Percentiles rank a stretch among this genome's conserved stretches.
Evolutionary conservation across 225 moss, liverwort and hornwort genomes (phyloP).

Genomic region (Asterella californica): DNA sequence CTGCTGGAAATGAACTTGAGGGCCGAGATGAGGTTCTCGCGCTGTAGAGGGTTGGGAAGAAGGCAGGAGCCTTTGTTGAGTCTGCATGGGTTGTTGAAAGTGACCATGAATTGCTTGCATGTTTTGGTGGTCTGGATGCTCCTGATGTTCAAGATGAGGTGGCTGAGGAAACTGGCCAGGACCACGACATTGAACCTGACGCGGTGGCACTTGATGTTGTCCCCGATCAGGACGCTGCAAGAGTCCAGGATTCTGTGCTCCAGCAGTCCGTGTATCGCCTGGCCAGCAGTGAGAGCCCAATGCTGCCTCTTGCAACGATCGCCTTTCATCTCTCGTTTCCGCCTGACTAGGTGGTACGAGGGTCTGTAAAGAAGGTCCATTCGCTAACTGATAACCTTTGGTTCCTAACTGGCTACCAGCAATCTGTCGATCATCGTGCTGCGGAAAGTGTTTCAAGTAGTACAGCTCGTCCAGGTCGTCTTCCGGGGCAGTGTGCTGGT

Average conservation of each 20-base stretch:
- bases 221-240: conserved; percentile 23
- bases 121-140: conserved; percentile 8
- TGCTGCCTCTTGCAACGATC: conserved; percentile 12
- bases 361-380: conserved; percentile 6
- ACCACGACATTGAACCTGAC: conserved; percentile 10
- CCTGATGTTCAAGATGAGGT: conserved; percentile 15
- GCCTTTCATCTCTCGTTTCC: conserved; percentile 18
- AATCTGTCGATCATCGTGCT: conserved; percentile 21
- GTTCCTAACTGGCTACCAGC: neutral
- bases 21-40: conserved; percentile 7
- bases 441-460: conserved; percentile 35
- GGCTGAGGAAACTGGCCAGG: conserved; percentile 6
- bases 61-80: conserved; percentile 9
- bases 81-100: conserved; percentile 8
- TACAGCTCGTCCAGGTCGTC: conserved; percentile 43
- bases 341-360: conserved; percentile 8
- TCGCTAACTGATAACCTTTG: neutral
- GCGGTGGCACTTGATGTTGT: conserved; percentile 7
- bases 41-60: conserved; percentile 18
- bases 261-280: conserved; percentile 15
- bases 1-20: conserved; percentile 17
- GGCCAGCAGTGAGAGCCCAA: conserved; percentile 22
- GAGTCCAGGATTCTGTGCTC: conserved; percentile 16
- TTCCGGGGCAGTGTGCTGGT: conserved; percentile 7
- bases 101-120: conserved; percentile 8